Evolutionary conservation across 2,329 filamentous ascomycete species (phyloP), one percentile per base, ranked within the genome.

Genomic region (Alternaria atra): DNA sequence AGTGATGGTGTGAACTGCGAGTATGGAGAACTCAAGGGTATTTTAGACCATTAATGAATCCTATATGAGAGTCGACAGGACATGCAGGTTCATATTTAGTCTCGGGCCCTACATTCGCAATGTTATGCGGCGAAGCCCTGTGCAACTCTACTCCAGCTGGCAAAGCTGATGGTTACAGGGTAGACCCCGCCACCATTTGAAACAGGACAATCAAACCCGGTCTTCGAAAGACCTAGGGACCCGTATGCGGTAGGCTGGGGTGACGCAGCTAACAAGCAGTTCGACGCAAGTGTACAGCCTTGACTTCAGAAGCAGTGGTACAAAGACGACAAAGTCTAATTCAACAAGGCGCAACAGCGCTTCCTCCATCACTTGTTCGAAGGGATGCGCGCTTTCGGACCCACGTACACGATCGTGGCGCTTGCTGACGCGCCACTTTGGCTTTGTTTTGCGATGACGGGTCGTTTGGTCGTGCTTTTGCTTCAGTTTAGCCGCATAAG

Each of bases 141-240:
- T 70, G 57, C 65, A 51, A 70, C 69, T 61, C 34, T 58, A 47
- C 56, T 56, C 60, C 53, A 65, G 60, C 64, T 66, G 54, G 57
- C 59, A 61, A 53, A 58, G 43, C 50, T 51, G 37, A 32, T 42
- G 55, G 52, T 39, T 30, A 66, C 68, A 71, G 66, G 67, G 63
- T 52, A 54, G 44, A 61, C 65, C 69, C 66, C 61, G 70, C 55
- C 60, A 53, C 44, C 57, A 56, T 37, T 52, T 70, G 70, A 73
- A 69, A 73, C 70, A 65, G 59, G 66, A 65, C 68, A 59, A 67
- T 68, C 66, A 71, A 67, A 69, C 67, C 62, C 52, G 58, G 67
- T 64, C 61, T 42, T 52, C 47, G 55, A 47, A 25, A 60, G 58
- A 55, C 65, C 57, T 43, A 58, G 57, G 67, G 61, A 60, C 60